Conservation (phyloP, 768 basidiomycete genomes). For the Mycena metata region DNA sequence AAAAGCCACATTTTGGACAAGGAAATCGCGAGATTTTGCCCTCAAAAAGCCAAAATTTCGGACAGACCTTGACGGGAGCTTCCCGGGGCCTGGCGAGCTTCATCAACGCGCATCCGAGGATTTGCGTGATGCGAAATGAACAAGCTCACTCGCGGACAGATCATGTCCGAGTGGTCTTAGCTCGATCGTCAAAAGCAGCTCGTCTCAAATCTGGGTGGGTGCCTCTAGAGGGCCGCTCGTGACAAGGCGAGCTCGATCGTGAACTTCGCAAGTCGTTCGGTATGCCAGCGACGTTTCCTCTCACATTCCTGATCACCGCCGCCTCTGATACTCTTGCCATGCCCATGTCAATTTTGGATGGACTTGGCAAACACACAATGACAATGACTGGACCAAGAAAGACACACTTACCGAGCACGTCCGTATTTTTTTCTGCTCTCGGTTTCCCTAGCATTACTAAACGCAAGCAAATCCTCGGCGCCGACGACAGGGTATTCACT, state of each 20-base stretch:
- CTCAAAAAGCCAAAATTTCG: too few relatives aligned
- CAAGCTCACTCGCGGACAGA: not conserved
- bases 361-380: not conserved
- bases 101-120: slow-evolving; percentile 4
- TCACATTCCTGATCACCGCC: not conserved
- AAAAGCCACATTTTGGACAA: too few relatives aligned
- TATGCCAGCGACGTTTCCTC: not conserved
- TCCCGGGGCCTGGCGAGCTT: too few relatives aligned
- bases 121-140: not conserved
- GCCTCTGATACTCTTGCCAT: not conserved
- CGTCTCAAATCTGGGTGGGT: not conserved
- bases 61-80: too few relatives aligned
- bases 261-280: not conserved
- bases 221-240: not conserved
- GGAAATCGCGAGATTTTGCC: too few relatives aligned
- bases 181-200: too few relatives aligned
- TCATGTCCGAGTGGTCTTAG: not conserved
- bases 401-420: not conserved
- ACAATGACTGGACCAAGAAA: not conserved
- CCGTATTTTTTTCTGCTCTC: not conserved
- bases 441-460: not conserved
- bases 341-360: not conserved
- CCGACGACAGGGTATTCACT: too few relatives aligned
- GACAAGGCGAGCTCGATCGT: not conserved
- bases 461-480: too few relatives aligned